Base-by-base conservation (phyloP, 495 filamentous ascomycete species). In the Immersiella caudata region DNA sequence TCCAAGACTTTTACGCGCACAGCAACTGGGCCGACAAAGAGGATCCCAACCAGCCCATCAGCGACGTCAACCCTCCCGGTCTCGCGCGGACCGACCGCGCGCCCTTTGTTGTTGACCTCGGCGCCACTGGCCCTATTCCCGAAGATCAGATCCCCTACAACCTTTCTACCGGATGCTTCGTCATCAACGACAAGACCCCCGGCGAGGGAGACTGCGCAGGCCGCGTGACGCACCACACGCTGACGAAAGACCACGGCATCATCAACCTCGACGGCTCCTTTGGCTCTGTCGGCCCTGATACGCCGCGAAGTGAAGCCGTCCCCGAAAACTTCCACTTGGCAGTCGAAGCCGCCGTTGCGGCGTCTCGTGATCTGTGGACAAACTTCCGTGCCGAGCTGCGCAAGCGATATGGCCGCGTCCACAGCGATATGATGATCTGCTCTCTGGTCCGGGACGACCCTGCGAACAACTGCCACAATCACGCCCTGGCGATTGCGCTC, bases 1-100 rank as follows among this genome's bases (percentile, higher is more conserved):
- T 75, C 18, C 73, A 75, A 50, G 73, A 75, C 29, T 75, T 75
- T 40, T 75, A 75, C 27, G 61, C 73, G 14, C 73, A 75, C 66
- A 75, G 71, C 65, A 75, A 75, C 64, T 75, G 73, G 73, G 73
- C 35, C 35, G 73, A 75, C 66, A 16, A 29, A 4, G 21, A 54
- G 12, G 71, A 75, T 4, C 61, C 62, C 33, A 65, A 22, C 11
- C 51, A 65, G 40, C 73, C 71, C 22, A 70, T 74, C 51, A 58
- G 67, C 46, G 56, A 67, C 11, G 59, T 67, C 3, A 75, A 75
- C 50, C 73, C 73, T 6, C 73, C 71, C 20, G 73, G 73, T 2
- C 62, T 75, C 16, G 67, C 57, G 2, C 64, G 70, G 56, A 69
- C 57, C n/a, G 65, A 67, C 24, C 71, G 61, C 3, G 73, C 73